Conservation (phyloP, 2,329 filamentous ascomycete genomes). For the Colletotrichum tropicicola region DNA sequence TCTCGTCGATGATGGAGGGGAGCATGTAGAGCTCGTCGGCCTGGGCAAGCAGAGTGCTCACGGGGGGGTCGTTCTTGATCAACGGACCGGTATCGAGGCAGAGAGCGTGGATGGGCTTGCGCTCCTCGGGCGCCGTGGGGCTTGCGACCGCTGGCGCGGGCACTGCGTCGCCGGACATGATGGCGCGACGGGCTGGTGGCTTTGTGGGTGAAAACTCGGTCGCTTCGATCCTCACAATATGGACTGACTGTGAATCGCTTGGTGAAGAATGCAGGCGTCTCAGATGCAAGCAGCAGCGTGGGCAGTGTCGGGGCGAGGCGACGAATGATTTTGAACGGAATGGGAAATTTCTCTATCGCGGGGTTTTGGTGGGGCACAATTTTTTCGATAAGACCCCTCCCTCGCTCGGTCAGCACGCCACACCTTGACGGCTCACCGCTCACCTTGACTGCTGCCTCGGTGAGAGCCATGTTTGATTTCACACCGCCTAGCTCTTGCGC, state of each 20-base stretch:
- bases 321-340: slow-evolving; percentile 24
- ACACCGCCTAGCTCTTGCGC: not conserved
- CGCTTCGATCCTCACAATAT: not conserved
- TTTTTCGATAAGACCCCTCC: slow-evolving; percentile 17
- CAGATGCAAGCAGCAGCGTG: not conserved
- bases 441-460: no score
- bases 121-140: slow-evolving; percentile 13
- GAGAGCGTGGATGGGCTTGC: slow-evolving; percentile 81
- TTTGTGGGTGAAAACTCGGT: fast-evolving
- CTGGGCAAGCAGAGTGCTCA: slow-evolving; percentile 82
- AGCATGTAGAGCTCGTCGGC: slow-evolving; percentile 84
- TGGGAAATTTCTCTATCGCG: slow-evolving; percentile 32
- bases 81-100: slow-evolving; percentile 92
- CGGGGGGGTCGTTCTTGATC: slow-evolving; percentile 89
- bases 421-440: not conserved
- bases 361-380: slow-evolving; percentile 28
- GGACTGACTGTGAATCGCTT: not conserved
- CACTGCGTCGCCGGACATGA: slow-evolving; percentile 19
- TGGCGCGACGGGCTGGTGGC: not conserved
- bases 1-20: slow-evolving; percentile 86
- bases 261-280: not conserved
- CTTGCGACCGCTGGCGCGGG: slow-evolving; percentile 16
- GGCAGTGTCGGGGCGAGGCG: not conserved
- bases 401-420: not conserved
- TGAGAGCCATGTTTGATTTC: no score